Evolutionary conservation across 345 rosid genomes (phyloP), one percentile per base, ranked within the genome.

Genomic region (Linum tenue): DNA sequence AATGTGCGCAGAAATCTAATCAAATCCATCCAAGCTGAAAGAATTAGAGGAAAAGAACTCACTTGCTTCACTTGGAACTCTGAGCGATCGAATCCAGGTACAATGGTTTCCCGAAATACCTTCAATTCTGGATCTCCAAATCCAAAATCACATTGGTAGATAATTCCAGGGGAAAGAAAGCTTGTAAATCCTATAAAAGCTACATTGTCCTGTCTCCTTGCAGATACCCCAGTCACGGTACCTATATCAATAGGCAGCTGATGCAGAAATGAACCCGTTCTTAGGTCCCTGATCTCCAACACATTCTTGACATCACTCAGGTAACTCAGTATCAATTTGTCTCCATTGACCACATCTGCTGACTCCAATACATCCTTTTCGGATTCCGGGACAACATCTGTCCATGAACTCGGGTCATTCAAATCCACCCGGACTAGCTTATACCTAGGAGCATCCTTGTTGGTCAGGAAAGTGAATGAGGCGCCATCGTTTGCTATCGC

Each of bases 161-260:
- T 86, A 39, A 88, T 85, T 6, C 95, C 88, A 4, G 97, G 97
- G 14, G 88, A 80, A 66, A 94, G 91, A 79, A 94, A 94, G 79
- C 95, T 85, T 43, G 88, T 80, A 72, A 94, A 94, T 67, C 70
- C 76, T 69, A 94, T 14, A 70, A 94, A 90, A 70, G 82, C 73
- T 36, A 62, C 39, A 9, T 66, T 73, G 64, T 94, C 88, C 69
- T 80, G 76, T 17, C 96, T 85, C 3, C 87, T 82, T 61, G 84
- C 96, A 67, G 86, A 83, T 53, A 88, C 75, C 39, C 82, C 87
- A 66, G 40, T 7, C 1, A 94, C 87, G 0, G 97, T 63, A 37
- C 99, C 99, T 67, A 94, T 90, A 62, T 81, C 97, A 69, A 90
- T 77, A 35, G 92, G 95, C 60, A 94, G 76, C 37, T 68, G 81